Evolutionary conservation across 164 flowering plant species (phyloP).

Genomic region (Vitis rupestris): DNA sequence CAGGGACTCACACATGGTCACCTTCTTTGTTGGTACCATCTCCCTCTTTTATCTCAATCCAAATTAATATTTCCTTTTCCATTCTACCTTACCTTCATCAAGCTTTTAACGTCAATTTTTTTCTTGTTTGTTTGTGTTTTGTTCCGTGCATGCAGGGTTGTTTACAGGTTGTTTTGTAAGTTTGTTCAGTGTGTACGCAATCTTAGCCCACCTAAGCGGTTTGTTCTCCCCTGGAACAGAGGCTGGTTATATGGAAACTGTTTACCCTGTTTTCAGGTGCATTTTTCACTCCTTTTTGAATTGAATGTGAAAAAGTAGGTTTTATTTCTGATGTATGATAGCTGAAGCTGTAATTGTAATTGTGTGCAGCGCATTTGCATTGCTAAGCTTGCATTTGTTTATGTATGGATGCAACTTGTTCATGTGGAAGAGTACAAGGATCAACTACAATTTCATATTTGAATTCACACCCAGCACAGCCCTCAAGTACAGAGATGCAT

Average conservation of each 20-base stretch:
- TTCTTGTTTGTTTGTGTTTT: constrained; percentile 5
- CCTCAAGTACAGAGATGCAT: constrained; percentile 86
- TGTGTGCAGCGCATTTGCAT: constrained; percentile 82
- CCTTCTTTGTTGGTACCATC: constrained; percentile 84
- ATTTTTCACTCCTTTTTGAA: background rate
- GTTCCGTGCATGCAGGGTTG: constrained; percentile 50
- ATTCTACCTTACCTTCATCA: background rate
- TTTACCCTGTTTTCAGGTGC: constrained; percentile 96
- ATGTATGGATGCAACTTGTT: constrained; percentile 93
- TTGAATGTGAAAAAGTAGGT: too few relatives aligned
- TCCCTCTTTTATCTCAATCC: background rate
- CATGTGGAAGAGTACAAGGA: constrained; percentile 87
- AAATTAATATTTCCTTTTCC: background rate
- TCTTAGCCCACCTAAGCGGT: constrained; percentile 79
- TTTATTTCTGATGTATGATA: too few relatives aligned
- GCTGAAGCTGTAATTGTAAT: background rate
- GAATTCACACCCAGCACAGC: constrained; percentile 73
- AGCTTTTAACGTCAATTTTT: background rate
- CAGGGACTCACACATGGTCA: constrained; percentile 84
- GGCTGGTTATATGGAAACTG: constrained; percentile 68
- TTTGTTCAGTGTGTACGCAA: constrained; percentile 74
- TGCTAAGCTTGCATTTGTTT: constrained; percentile 91
- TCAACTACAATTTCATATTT: constrained; percentile 95
- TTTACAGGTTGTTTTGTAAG: constrained; percentile 92
- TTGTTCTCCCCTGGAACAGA: constrained; percentile 51